Percentiles rank a stretch among this genome's conserved stretches.
Evolutionary conservation across 169 alveolate species (phyloP).

Genomic region (Eimeria zaria): DNA sequence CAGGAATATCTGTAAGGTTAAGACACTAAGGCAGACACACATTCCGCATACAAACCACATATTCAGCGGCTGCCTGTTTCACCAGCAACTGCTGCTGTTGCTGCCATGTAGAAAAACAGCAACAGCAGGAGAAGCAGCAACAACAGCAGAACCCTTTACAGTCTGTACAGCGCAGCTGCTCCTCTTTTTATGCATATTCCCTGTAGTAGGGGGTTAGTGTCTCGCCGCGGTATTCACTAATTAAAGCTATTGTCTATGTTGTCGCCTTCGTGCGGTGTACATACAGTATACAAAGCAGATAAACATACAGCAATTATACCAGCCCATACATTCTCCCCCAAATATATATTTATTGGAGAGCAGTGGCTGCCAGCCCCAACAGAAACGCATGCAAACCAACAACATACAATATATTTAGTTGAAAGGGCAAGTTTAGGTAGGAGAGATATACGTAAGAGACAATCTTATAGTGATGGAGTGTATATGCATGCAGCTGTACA

Average conservation of each 20-base stretch:
- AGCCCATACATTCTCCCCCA: not conserved
- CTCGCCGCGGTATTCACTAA: no score
- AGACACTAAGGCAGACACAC: not conserved
- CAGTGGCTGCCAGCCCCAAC: no score
- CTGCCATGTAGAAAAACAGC: not conserved
- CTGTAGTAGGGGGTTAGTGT: no score
- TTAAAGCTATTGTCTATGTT: no score
- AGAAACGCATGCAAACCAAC: no score
- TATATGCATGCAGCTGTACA: no score
- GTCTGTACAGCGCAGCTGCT: not conserved
- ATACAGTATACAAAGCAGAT: not conserved
- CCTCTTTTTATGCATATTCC: no score
- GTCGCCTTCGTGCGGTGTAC: not conserved
- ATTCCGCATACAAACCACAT: not conserved
- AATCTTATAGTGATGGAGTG: no score
- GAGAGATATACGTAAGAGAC: no score
- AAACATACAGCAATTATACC: not conserved
- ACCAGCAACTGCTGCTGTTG: not conserved
- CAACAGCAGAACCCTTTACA: not conserved
- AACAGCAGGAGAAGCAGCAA: not conserved
- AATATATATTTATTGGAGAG: no score
- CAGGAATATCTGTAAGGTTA: conserved; percentile 91
- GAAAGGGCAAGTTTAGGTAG: no score
- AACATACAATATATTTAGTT: no score
- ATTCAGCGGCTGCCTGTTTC: not conserved